Base-by-base conservation (phyloP, 441 rosid species). In the Heliophila coronopifolia region DNA sequence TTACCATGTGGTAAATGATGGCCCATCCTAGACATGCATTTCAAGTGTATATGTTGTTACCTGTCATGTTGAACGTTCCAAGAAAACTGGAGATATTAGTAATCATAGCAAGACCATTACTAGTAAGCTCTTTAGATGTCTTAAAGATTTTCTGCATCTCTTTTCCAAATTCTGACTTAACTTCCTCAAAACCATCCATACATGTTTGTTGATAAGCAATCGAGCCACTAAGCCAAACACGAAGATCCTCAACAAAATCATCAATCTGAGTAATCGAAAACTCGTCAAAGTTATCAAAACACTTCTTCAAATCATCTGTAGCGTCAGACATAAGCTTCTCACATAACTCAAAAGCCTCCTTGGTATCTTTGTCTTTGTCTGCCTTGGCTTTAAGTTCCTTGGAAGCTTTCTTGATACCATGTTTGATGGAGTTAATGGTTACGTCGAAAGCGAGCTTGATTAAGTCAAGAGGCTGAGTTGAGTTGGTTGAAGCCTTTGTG, bases 171-270 rank as follows among this genome's bases (percentile, higher is more conserved):
- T n/a, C n/a, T n/a, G n/a, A n/a, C n/a, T n/a, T n/a, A n/a, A n/a
- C n/a, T n/a, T 82, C 80, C n/a, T 61, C 62, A 22, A 89, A 89
- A 3, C 80, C 91, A 3, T 86, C 91, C 14, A 83, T 32, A 50
- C 97, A 89, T 3, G 83, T 86, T 31, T 83, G 78, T 30, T 86
- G 83, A 59, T 73, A 81, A 1, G 94, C 83, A 33, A 78, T 32
- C 0, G 91, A 66, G 4, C 85, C 95, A 7, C 91, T 84, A 0
- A 90, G 81, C 95, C 94, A 86, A 6, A 77, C 65, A 9, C 53
- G 52, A 25, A 90, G 78, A 55, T 83, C 75, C 6, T 74, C 75
- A 2, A 74, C 31, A 24, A 72, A 81, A 11, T 69, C 68, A 3
- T 70, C 73, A 3, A 66, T 4, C 32, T 65, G 71, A 36, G 47